A percentile compares a stretch with the other conserved stretches of the same genome.
These are phyloP conservation scores for Filobasidium floriforme DNA, from an alignment of 768 basidiomycete species.

Conservation along the genomic window DNA sequence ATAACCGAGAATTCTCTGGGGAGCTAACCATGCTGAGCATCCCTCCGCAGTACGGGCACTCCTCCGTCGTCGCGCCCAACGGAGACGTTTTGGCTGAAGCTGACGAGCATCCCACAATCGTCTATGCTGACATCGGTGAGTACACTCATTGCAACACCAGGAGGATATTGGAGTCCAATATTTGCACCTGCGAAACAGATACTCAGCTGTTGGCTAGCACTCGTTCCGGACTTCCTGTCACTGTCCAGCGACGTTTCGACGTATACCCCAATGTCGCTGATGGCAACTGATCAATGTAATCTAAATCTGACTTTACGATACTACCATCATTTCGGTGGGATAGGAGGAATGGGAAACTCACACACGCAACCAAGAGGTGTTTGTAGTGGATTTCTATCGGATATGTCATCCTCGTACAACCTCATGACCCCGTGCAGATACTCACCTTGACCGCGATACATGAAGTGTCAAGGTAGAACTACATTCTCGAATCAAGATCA, in stretches of 20 bases:
- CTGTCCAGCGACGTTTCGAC: slow-evolving; percentile 80
- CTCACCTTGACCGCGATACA: slow-evolving; percentile 5
- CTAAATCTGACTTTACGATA: not conserved
- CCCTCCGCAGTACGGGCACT: slow-evolving; percentile 53
- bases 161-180: not conserved
- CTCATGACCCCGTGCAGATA: not conserved
- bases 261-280: slow-evolving; percentile 67
- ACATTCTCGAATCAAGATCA: slow-evolving; percentile 2
- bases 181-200: slow-evolving; percentile 45
- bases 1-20: no score
- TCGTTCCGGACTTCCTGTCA: slow-evolving; percentile 82
- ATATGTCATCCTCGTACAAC: slow-evolving; percentile 1
- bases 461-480: not conserved
- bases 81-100: slow-evolving; percentile 68
- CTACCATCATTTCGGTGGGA: not conserved
- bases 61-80: slow-evolving; percentile 86
- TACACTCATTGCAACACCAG: slow-evolving; percentile 12
- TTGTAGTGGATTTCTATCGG: not conserved
- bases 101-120: slow-evolving; percentile 66
- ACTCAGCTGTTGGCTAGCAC: slow-evolving; percentile 59
- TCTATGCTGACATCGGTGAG: slow-evolving; percentile 76
- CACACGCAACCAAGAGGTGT: not conserved
- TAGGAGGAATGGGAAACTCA: not conserved
- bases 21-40: not conserved
- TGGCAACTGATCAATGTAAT: not conserved